Evolutionary conservation across 345 rosid species (phyloP), one percentile per base, ranked within the genome.

Genomic region (Rhodomyrtus tomentosa): DNA sequence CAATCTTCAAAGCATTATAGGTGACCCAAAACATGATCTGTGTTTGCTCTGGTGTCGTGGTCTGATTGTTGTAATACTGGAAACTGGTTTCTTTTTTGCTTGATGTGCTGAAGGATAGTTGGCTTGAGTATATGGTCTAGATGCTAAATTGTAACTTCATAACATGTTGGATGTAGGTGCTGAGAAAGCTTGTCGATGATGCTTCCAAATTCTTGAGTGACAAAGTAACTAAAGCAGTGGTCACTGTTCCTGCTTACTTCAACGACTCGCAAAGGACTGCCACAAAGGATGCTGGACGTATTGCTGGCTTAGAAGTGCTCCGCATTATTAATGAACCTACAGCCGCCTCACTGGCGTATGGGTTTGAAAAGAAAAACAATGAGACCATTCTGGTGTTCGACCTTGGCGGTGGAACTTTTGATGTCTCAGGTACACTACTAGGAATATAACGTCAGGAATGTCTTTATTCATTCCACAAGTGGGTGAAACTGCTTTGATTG

Each of bases 331-430:
- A 97, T 74, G 99, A 97, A 84, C 99, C 99, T 4, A 97, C 99
- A 49, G 99, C 99, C 85, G 99, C 99, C 74, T 95, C 99, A 0
- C 88, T 97, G 90, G 99, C 99, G 0, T 95, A 97, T 90, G 99
- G 99, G 24, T 97, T 97, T 90, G 99, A 97, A 85, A 97, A 86
- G 88, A 97, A 97, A 89, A 95, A 89, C 88, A 97, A 97, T 55
- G 99, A 97, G 87, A 97, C 99, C 38, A 97, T 97, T 82, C 93
- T 97, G 42, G 99, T 97, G 1, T 97, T 97, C 86, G 99, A 97
- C 90, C 99, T 96, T 89, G 99, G 99, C 62, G 99, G 99, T 90
- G 99, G 99, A 87, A 97, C 99, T 40, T 97, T 97, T 85, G 99
- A 97, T 87, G 99, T 97, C 76, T 97, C 99, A 91, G 99, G 99